A percentile compares a stretch with the other conserved stretches of the same genome.
phyloP scores from a whole-genome alignment of 208 protist species.

The Trypanosoma scelopori region DNA sequence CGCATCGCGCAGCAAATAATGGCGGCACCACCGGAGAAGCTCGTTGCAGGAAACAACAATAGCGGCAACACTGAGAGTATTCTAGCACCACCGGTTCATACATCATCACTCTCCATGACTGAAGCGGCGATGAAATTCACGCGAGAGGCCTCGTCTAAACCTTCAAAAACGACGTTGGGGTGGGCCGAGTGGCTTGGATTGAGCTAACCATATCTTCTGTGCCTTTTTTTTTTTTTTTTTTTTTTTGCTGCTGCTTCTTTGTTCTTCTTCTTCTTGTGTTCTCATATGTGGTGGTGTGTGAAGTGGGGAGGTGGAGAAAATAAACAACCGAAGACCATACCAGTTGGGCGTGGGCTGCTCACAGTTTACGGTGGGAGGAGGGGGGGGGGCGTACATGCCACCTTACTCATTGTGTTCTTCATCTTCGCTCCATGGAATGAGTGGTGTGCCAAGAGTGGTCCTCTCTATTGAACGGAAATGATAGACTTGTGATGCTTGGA shows the following conservation, averaged over 20 bases:
- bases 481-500: no score
- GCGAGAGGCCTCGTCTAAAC: background rate
- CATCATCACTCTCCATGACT: constrained; percentile 10
- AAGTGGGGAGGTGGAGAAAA: background rate
- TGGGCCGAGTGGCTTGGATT: constrained; percentile 21
- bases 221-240: background rate
- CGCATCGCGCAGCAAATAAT: background rate
- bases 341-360: no score
- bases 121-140: constrained; percentile 9
- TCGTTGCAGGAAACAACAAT: background rate
- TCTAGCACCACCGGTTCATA: constrained; percentile 9
- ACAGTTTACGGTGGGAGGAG: no score
- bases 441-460: no score
- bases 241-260: background rate
- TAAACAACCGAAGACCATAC: no score
- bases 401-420: no score
- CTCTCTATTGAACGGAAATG: no score
- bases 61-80: constrained; percentile 1
- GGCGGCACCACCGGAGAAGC: constrained; percentile 11
- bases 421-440: no score
- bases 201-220: no score
- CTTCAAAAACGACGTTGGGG: constrained; percentile 1
- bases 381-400: no score
- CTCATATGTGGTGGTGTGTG: background rate
- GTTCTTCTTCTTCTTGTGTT: no score